Evolutionary conservation across 805 yeast species (phyloP), one percentile per base, ranked within the genome.

Genomic region (Candida corydali): DNA sequence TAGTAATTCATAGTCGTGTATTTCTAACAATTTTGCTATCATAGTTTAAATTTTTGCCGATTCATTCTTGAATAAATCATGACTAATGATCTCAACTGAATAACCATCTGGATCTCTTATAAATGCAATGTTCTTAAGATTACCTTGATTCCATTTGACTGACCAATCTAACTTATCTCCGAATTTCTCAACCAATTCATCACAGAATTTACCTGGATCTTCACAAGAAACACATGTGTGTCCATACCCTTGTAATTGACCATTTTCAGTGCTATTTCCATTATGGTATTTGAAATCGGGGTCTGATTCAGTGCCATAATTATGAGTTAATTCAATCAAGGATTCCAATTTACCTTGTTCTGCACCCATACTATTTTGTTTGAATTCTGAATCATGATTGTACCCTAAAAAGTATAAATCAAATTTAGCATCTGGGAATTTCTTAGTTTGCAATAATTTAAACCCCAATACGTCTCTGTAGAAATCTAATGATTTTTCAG

Each of bases 241-340:
- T 28, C 93, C 95, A 54, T 75, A 93, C 10, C 98, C 98, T 53
- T 77, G 81, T 17, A 82, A 81, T 29, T 77, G 69, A 12, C 78
- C 78, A 36, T 61, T 54, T 20, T 60, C 70, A 17, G 69, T 63
- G 29, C 61, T 50, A 59, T 88, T 87, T 41, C 96, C 96, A 44
- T 76, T 79, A 61, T 88, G 95, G 61, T 91, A 93, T 35, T 70
- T 63, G 64, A 87, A 86, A 4, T 73, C 70, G 12, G 73, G 70
- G 43, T 91, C 96, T 15, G 64, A 52, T 57, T 93, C 98, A 16
- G 97, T 86, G 16, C 98, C 98, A 82, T 87, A 91, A 66, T 93
- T 93, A 65, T 87, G 91, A 32, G 98, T 91, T 55, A 93, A 71
- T 63, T 93, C 98, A 38, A 93, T 59, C 9, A 93, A 62, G 15